phyloP scores from a whole-genome alignment of 352 stramenopile species.

The Phytopythium vexans region DNA sequence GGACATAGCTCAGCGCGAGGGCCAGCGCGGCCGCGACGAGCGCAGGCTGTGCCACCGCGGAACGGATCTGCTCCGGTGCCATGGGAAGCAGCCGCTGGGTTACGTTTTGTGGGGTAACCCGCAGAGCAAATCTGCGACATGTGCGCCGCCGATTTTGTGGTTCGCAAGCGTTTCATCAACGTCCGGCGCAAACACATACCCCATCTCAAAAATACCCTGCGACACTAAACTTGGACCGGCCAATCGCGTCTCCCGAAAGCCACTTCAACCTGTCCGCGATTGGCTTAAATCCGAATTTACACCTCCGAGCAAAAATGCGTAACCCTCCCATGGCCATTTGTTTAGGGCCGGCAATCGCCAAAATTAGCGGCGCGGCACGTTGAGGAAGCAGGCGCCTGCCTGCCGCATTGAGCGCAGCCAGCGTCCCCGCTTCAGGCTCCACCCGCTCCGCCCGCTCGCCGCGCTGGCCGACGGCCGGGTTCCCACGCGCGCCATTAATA shows the following conservation, averaged over 20 bases:
- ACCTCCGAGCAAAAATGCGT: not conserved
- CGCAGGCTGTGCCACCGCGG: slow-evolving; percentile 7
- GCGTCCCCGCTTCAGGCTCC: no score
- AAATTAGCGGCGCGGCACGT: not conserved
- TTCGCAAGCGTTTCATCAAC: no score
- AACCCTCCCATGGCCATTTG: not conserved
- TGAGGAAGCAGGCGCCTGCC: not conserved
- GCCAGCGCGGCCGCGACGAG: slow-evolving; percentile 20
- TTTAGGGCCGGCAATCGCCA: not conserved
- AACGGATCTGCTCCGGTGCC: not conserved
- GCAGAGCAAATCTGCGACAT: no score
- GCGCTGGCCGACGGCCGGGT: not conserved
- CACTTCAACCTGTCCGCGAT: slow-evolving; percentile 7
- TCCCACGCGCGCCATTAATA: slow-evolving; percentile 2
- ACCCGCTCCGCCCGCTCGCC: not conserved
- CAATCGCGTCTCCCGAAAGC: not conserved
- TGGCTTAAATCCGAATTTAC: not conserved
- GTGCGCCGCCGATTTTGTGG: no score
- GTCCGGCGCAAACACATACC: not conserved
- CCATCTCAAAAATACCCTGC: not conserved
- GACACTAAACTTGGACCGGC: not conserved
- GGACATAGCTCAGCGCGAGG: slow-evolving; percentile 20
- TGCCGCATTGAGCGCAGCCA: no score
- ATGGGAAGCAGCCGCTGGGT: no score
- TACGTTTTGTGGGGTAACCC: no score